Percentiles rank a stretch among this genome's conserved stretches.
Conservation (phyloP, 78 protist species). For the Dictyostelium brefeldianum region DNA sequence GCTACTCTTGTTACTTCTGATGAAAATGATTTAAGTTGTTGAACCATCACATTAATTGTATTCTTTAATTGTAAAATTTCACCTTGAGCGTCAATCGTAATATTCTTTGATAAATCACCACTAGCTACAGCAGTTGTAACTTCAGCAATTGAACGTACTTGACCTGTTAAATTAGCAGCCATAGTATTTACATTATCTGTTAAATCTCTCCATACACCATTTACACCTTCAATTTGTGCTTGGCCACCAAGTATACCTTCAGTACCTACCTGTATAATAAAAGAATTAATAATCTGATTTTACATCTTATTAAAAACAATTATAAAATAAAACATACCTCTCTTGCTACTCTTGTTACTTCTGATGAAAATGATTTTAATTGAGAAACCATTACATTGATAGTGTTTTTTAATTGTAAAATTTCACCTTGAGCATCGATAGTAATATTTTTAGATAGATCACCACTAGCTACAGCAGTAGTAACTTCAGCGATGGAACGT, state of each 20-base stretch:
- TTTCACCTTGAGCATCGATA: constrained; percentile 45
- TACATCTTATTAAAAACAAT: too few relatives aligned
- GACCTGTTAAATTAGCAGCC: constrained; percentile 53
- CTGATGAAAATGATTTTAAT: constrained; percentile 42
- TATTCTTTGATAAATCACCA: constrained; percentile 60
- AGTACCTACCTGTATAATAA: constrained; percentile 7
- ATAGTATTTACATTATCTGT: constrained; percentile 69
- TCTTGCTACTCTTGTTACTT: constrained; percentile 61
- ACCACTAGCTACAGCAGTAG: constrained; percentile 58
- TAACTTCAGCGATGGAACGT: constrained; percentile 67
- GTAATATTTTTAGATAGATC: constrained; percentile 41
- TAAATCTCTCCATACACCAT: constrained; percentile 57
- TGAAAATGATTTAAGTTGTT: constrained; percentile 43
- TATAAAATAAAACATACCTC: constrained; percentile 22
- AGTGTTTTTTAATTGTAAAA: constrained; percentile 40
- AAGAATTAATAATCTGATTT: too few relatives aligned
- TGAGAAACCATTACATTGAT: constrained; percentile 69
- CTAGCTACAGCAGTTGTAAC: constrained; percentile 44
- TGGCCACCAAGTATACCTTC: constrained; percentile 78
- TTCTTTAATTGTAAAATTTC: constrained; percentile 44
- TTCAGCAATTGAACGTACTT: constrained; percentile 56
- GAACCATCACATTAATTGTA: constrained; percentile 61
- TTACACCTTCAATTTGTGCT: constrained; percentile 58
- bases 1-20: constrained; percentile 77
- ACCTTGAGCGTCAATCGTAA: constrained; percentile 36